Percentiles rank a stretch among this genome's conserved stretches.
Conservation (phyloP, 495 filamentous ascomycete genomes). For the Beverwykella pulmonaria region DNA sequence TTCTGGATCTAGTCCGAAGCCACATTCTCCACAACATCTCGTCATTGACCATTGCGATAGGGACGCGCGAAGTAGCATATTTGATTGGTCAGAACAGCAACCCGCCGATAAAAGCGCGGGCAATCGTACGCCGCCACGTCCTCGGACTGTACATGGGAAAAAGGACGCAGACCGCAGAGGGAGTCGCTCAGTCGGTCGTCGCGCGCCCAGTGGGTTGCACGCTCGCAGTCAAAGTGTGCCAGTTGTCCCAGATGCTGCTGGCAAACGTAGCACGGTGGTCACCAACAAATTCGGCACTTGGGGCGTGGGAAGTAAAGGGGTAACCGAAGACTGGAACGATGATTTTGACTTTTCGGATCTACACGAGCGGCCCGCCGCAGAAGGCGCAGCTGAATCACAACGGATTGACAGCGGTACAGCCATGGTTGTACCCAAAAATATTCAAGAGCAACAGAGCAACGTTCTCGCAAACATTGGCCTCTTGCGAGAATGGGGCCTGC, state of each 20-base stretch:
- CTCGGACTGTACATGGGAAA: constrained; percentile 89
- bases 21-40: constrained; percentile 26
- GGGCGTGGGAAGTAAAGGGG: constrained; percentile 78
- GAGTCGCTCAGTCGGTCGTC: constrained; percentile 72
- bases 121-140: constrained; percentile 64
- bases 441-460: constrained; percentile 48
- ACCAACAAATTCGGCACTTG: constrained; percentile 86
- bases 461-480: constrained; percentile 49
- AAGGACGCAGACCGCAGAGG: constrained; percentile 72
- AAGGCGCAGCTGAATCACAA: constrained; percentile 27
- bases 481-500: constrained; percentile 47
- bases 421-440: constrained; percentile 48
- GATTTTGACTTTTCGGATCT: constrained; percentile 49
- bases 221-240: constrained; percentile 96
- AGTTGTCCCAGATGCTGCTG: constrained; percentile 67
- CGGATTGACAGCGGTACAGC: constrained; percentile 45
- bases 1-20: constrained; percentile 33
- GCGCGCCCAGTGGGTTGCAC: constrained; percentile 75
- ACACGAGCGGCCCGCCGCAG: constrained; percentile 32
- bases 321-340: constrained; percentile 51
- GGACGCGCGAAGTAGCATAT: constrained; percentile 62
- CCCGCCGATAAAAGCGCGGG: constrained; percentile 55
- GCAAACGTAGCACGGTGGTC: constrained; percentile 58
- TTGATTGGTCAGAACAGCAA: constrained; percentile 83
- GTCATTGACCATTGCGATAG: constrained; percentile 34